Percentiles rank a stretch among this genome's conserved stretches.
These are phyloP conservation scores for Hura crepitans DNA, from an alignment of 441 rosid species.

Conservation along the genomic window DNA sequence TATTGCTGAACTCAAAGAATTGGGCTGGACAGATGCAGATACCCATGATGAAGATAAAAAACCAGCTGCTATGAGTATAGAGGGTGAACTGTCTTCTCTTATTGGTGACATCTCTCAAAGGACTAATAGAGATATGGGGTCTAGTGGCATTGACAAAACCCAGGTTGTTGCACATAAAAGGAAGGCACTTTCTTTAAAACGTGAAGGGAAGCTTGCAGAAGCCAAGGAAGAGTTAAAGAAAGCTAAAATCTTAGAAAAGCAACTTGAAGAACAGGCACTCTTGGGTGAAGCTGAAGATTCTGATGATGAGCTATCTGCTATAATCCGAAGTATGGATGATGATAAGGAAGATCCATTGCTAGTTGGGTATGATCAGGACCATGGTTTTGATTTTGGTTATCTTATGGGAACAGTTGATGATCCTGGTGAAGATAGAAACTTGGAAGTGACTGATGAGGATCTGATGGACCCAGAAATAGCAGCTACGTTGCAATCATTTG, in stretches of 20 bases:
- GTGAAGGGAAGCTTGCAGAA: constrained; percentile 87
- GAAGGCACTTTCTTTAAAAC: constrained; percentile 76
- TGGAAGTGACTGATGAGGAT: constrained; percentile 84
- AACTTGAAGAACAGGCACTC: constrained; percentile 84
- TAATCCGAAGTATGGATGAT: constrained; percentile 55
- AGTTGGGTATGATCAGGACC: constrained; percentile 36
- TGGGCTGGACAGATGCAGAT: constrained; percentile 84
- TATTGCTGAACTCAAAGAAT: constrained; percentile 60
- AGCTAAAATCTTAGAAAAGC: constrained; percentile 83
- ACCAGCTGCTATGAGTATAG: constrained; percentile 49
- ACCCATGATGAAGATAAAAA: constrained; percentile 45
- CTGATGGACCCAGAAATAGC: constrained; percentile 75
- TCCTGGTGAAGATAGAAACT: constrained; percentile 48
- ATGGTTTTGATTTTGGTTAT: constrained; percentile 41
- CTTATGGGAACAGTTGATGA: constrained; percentile 48
- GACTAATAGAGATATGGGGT: constrained; percentile 33
- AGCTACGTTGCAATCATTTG: constrained; percentile 63
- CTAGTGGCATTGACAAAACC: constrained; percentile 46
- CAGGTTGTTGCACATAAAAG: constrained; percentile 67
- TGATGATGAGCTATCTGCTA: constrained; percentile 82
- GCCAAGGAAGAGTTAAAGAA: constrained; percentile 93
- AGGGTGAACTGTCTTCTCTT: constrained; percentile 81
- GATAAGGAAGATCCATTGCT: constrained; percentile 49
- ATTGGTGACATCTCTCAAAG: constrained; percentile 49
- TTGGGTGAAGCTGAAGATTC: constrained; percentile 71